Percentiles rank a stretch among this genome's conserved stretches.
phyloP scores from a whole-genome alignment of 768 basidiomycete genomes.

The Leccinum rimulosum region DNA sequence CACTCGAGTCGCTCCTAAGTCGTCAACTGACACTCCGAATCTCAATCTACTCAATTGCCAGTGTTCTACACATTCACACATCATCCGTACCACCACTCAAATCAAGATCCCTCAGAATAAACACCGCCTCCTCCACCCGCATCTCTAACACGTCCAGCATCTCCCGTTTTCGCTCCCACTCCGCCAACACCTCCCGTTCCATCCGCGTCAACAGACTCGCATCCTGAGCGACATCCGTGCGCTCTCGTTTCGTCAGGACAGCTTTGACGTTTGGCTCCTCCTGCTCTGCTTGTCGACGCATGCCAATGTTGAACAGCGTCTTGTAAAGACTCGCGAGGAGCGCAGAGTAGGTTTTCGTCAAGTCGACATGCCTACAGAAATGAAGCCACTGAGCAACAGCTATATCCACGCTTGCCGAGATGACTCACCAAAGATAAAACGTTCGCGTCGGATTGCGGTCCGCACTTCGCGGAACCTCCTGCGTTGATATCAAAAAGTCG shows the following conservation, averaged over 20 bases:
- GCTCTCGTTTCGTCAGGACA: slow-evolving; percentile 70
- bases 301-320: slow-evolving; percentile 81
- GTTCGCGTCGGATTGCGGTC: slow-evolving; percentile 88
- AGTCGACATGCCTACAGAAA: slow-evolving; percentile 78
- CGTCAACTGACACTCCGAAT: too few relatives aligned
- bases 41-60: too few relatives aligned
- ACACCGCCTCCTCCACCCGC: slow-evolving; percentile 86
- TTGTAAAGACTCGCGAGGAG: slow-evolving; percentile 69
- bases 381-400: not conserved
- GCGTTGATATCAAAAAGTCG: slow-evolving; percentile 82
- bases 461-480: slow-evolving; percentile 89
- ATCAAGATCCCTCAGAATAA: slow-evolving; percentile 81
- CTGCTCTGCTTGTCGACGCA: slow-evolving; percentile 70
- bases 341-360: slow-evolving; percentile 75
- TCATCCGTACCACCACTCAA: slow-evolving; percentile 49
- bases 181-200: slow-evolving; percentile 71
- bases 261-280: slow-evolving; percentile 63
- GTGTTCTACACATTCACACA: slow-evolving; percentile 13
- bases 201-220: slow-evolving; percentile 63
- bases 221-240: slow-evolving; percentile 82
- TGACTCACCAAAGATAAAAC: slow-evolving; percentile 83
- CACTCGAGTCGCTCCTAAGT: too few relatives aligned
- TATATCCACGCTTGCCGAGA: not conserved
- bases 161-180: slow-evolving; percentile 72
- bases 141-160: slow-evolving; percentile 62